Conservation (phyloP, 805 yeast genomes). For the Maudiozyma turicensis region DNA sequence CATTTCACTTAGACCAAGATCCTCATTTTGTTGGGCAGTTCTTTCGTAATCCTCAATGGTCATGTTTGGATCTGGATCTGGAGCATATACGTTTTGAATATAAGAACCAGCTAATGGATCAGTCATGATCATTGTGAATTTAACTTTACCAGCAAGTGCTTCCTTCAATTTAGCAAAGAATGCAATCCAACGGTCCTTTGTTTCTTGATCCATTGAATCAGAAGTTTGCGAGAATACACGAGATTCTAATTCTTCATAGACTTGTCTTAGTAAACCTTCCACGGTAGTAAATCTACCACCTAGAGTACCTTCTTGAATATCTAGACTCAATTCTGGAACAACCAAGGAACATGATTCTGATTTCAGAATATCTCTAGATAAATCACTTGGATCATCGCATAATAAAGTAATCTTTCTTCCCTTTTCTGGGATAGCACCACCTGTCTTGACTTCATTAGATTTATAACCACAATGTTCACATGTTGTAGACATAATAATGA, state of each 20-base stretch:
- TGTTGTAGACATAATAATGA: slow-evolving; percentile 87
- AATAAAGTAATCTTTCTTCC: slow-evolving; percentile 67
- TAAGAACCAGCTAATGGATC: slow-evolving; percentile 95
- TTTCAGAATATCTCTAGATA: slow-evolving; percentile 88
- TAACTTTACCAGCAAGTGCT: slow-evolving; percentile 72
- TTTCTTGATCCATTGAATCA: slow-evolving; percentile 78
- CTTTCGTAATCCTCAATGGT: slow-evolving; percentile 81
- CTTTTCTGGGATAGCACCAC: slow-evolving; percentile 86
- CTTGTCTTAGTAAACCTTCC: slow-evolving; percentile 87
- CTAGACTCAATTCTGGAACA: slow-evolving; percentile 83
- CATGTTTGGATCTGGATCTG: slow-evolving; percentile 97
- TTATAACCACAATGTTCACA: slow-evolving; percentile 92
- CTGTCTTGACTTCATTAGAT: slow-evolving; percentile 96
- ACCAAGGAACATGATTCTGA: slow-evolving; percentile 84
- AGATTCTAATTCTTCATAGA: slow-evolving; percentile 75
- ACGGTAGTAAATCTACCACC: slow-evolving; percentile 98
- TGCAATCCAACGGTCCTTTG: slow-evolving; percentile 71
- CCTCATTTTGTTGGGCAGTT: slow-evolving; percentile 82
- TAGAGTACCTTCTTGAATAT: slow-evolving; percentile 88
- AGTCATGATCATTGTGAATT: slow-evolving; percentile 79
- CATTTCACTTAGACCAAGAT: slow-evolving; percentile 61
- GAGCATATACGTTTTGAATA: slow-evolving; percentile 97
- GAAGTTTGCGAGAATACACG: slow-evolving; percentile 80
- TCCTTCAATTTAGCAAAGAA: slow-evolving; percentile 67
- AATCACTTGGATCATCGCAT: slow-evolving; percentile 76